Percentiles rank a stretch among this genome's conserved stretches.
Conservation (phyloP, 2,329 filamentous ascomycete species). For the Rasamsonia emersonii region DNA sequence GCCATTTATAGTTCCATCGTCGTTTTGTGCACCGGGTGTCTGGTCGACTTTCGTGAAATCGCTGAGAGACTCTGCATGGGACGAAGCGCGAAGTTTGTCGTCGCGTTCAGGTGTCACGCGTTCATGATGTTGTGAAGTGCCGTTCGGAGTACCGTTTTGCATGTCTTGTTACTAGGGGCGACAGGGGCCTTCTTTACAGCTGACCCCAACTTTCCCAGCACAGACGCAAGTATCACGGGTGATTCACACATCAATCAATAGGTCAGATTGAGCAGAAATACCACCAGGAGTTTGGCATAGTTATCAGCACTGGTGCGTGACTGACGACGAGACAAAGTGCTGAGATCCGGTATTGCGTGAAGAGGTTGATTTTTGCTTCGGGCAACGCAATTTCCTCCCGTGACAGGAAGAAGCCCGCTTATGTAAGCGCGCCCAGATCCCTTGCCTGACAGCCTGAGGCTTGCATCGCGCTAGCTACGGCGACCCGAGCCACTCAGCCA, state of each 20-base stretch:
- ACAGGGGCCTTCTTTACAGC: constrained; percentile 32
- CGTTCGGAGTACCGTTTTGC: constrained; percentile 38
- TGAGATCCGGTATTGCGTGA: constrained; percentile 25
- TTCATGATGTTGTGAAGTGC: constrained; percentile 32
- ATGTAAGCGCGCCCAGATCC: constrained; percentile 28
- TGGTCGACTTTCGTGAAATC: constrained; percentile 17
- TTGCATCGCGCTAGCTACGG: constrained; percentile 14
- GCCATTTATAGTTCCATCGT: constrained; percentile 19
- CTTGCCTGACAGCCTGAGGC: constrained; percentile 12
- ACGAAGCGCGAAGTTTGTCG: constrained; percentile 13
- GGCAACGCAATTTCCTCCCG: constrained; percentile 20
- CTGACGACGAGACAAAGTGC: constrained; percentile 26
- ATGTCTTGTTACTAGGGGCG: constrained; percentile 35
- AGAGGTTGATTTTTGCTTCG: constrained; percentile 29
- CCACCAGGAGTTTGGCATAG: constrained; percentile 36
- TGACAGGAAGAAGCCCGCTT: constrained; percentile 18
- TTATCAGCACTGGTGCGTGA: constrained; percentile 34
- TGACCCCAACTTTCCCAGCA: constrained; percentile 40
- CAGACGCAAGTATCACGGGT: constrained; percentile 25
- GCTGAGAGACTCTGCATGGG: constrained; percentile 13
- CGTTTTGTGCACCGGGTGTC: constrained; percentile 20
- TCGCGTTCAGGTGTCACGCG: constrained; percentile 24
- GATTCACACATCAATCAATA: constrained; percentile 35
- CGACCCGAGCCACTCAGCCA: too few relatives aligned
- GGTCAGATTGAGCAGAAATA: constrained; percentile 19